Evolutionary conservation across 2,329 filamentous ascomycete species (phyloP).

Genomic region (Pseudocercospora fuligena): DNA sequence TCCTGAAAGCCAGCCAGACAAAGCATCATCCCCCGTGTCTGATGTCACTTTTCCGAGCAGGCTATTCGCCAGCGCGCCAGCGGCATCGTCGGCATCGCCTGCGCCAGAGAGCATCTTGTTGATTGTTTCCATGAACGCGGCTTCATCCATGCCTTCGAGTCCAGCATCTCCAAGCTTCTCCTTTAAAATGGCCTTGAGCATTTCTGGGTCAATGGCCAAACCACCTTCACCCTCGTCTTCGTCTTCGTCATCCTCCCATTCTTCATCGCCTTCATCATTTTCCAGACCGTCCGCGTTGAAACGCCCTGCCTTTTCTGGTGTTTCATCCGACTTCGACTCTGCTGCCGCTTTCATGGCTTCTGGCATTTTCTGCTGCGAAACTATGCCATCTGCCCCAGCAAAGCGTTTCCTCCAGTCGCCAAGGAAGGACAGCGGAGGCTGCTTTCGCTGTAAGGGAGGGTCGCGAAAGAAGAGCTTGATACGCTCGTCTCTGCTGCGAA

Average conservation of each 20-base stretch:
- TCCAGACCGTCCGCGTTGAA: conserved; percentile 19
- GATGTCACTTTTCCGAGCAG: conserved; percentile 44
- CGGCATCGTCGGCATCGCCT: conserved; percentile 48
- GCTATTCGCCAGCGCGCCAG: conserved; percentile 48
- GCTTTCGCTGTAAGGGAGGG: conserved; percentile 32
- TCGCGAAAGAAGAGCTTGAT: conserved; percentile 7
- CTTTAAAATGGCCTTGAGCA: conserved; percentile 41
- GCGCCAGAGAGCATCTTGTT: conserved; percentile 51
- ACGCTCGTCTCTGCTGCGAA: conserved; percentile 30
- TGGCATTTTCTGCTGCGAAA: conserved; percentile 34
- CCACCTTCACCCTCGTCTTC: conserved; percentile 28
- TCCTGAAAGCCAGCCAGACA: conserved; percentile 40
- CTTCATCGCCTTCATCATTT: conserved; percentile 28
- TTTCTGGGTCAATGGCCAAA: conserved; percentile 44
- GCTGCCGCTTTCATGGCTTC: conserved; percentile 38
- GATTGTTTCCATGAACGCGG: conserved; percentile 49
- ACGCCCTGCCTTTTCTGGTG: conserved; percentile 12
- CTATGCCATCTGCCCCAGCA: conserved; percentile 32
- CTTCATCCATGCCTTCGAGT: conserved; percentile 47
- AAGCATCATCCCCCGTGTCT: conserved; percentile 33
- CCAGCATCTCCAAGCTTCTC: conserved; percentile 39
- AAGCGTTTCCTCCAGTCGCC: conserved; percentile 52
- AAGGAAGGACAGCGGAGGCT: conserved; percentile 46
- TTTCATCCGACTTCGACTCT: conserved; percentile 27
- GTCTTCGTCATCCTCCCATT: conserved; percentile 28